Percentiles rank a stretch among this genome's conserved stretches.
These are phyloP conservation scores for Diaporthe sp. DNA, from an alignment of 2,329 filamentous ascomycete species.

Conservation along the genomic window DNA sequence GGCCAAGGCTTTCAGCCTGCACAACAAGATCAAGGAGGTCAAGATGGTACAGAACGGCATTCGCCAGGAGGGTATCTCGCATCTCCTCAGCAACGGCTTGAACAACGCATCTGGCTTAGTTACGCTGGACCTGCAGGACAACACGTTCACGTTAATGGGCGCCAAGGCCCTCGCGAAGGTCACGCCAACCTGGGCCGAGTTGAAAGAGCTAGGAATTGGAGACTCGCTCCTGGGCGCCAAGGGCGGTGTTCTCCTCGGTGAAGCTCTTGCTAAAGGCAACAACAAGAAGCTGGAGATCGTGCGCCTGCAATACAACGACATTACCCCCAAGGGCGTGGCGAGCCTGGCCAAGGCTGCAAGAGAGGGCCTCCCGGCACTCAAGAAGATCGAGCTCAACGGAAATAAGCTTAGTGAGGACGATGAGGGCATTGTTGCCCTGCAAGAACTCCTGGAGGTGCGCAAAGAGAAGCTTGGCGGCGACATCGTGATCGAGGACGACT, in stretches of 20 bases:
- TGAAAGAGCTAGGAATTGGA: constrained; percentile 87
- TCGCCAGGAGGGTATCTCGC: constrained; percentile 88
- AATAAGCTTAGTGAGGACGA: constrained; percentile 96
- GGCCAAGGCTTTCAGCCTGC: constrained; percentile 87
- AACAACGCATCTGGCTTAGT: constrained; percentile 75
- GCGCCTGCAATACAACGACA: constrained; percentile 93
- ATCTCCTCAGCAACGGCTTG: constrained; percentile 83
- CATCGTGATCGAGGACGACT: constrained; percentile 78
- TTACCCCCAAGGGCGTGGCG: constrained; percentile 80
- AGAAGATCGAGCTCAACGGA: constrained; percentile 92
- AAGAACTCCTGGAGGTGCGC: constrained; percentile 78
- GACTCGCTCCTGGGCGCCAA: constrained; percentile 86
- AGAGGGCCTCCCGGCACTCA: constrained; percentile 77
- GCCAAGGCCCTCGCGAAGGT: constrained; percentile 82
- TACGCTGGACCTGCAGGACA: constrained; percentile 93
- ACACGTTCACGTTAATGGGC: constrained; percentile 89
- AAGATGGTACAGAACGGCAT: constrained; percentile 99
- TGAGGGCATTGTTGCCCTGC: constrained; percentile 73
- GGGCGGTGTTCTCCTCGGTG: constrained; percentile 78
- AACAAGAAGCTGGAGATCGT: constrained; percentile 85
- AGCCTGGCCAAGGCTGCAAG: constrained; percentile 76
- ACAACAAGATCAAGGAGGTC: constrained; percentile 83
- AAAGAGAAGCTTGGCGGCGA: constrained; percentile 79
- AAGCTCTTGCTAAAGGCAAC: constrained; percentile 77
- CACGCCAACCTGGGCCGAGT: constrained; percentile 76